These are phyloP conservation scores for Sarocladium brachiariae DNA, from an alignment of 2,329 filamentous ascomycete genomes.

Conservation along the genomic window DNA sequence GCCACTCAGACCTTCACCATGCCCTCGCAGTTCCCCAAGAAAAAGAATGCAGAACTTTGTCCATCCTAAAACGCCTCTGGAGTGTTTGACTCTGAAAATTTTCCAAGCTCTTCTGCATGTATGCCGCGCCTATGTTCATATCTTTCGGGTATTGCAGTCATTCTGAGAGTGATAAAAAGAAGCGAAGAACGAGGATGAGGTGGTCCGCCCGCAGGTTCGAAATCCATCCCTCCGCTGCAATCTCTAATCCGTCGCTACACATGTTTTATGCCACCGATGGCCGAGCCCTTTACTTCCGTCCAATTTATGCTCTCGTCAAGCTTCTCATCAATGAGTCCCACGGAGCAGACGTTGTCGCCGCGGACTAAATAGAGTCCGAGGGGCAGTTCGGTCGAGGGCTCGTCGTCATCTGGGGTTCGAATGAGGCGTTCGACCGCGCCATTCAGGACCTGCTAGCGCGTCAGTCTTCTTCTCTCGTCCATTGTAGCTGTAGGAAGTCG, in stretches of 20 bases:
- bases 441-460: constrained; percentile 57
- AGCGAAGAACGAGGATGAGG: background rate
- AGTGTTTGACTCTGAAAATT: background rate
- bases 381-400: constrained; percentile 71
- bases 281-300: constrained; percentile 78
- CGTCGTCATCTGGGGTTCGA: constrained; percentile 72
- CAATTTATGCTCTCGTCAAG: constrained; percentile 89
- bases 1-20: background rate
- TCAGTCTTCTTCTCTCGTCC: background rate
- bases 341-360: constrained; percentile 88
- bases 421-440: constrained; percentile 87
- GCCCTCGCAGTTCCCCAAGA: background rate
- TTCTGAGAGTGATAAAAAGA: background rate
- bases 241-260: constrained; percentile 12
- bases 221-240: background rate
- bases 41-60: background rate
- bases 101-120: background rate
- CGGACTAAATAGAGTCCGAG: constrained; percentile 88
- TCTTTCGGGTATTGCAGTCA: background rate
- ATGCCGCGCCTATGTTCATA: background rate
- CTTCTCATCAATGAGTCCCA: constrained; percentile 83
- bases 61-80: constrained; percentile 6
- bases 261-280: constrained; percentile 82
- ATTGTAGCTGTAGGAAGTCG: background rate
- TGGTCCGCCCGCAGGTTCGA: background rate